phyloP scores from a whole-genome alignment of 2,329 filamentous ascomycete species.

The Fusarium sp. region DNA sequence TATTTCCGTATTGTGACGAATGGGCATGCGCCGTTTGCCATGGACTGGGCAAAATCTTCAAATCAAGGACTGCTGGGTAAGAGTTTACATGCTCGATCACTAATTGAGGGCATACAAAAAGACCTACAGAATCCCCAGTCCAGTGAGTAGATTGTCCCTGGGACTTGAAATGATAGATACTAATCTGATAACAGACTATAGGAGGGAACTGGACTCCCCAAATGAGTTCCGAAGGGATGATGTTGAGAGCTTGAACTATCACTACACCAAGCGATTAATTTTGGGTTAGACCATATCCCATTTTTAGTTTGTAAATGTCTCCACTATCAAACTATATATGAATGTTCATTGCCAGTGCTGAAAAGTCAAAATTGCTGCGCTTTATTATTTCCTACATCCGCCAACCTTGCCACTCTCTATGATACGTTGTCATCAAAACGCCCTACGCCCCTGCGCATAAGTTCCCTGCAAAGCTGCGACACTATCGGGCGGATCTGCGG shows the following conservation, averaged over 20 bases:
- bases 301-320: fast-evolving
- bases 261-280: not conserved
- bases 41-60: not conserved
- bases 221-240: not conserved
- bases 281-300: not conserved
- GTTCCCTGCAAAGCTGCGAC: not conserved
- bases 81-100: not conserved
- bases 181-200: not conserved
- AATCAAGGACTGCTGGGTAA: not conserved
- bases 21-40: not conserved
- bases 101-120: not conserved
- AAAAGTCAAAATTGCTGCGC: fast-evolving
- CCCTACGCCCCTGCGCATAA: not conserved
- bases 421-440: not conserved
- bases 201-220: not conserved
- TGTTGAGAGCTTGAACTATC: not conserved
- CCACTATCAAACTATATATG: fast-evolving
- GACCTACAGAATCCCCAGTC: not conserved
- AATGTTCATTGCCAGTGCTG: fast-evolving
- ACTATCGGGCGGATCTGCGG: not conserved
- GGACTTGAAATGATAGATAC: fast-evolving
- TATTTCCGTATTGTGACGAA: not conserved
- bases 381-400: fast-evolving
- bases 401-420: fast-evolving
- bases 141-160: not conserved